Conservation (phyloP, 2,329 filamentous ascomycete species). For the Botrytis paeoniae region DNA sequence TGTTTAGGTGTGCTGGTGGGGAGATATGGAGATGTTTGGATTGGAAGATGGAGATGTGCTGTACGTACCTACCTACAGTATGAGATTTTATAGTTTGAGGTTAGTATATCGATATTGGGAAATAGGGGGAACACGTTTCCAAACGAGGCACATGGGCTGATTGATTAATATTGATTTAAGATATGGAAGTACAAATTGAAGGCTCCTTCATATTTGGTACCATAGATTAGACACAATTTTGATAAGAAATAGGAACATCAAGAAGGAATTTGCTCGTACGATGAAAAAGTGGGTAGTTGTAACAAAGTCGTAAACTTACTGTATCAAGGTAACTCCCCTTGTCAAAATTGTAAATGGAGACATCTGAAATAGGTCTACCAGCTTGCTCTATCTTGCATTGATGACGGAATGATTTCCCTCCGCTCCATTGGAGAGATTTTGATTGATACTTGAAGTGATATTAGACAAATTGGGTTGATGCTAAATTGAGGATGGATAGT, state of each 20-base stretch:
- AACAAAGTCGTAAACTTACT: background rate
- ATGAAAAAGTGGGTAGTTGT: constrained; percentile 8
- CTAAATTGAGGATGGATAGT: background rate
- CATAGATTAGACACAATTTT: background rate
- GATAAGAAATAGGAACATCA: background rate
- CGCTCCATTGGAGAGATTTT: background rate
- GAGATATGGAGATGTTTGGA: constrained; percentile 7
- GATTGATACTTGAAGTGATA: background rate
- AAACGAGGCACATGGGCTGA: background rate
- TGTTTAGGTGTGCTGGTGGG: background rate
- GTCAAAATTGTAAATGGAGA: background rate
- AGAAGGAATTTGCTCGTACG: background rate
- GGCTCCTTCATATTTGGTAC: background rate
- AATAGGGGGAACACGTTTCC: background rate
- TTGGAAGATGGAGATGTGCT: background rate
- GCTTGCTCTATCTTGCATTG: constrained; percentile 6
- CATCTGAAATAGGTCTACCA: background rate
- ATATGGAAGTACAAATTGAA: background rate
- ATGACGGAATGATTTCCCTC: constrained; percentile 10
- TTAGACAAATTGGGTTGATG: background rate
- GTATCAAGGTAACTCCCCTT: background rate
- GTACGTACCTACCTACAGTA: background rate
- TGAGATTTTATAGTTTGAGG: background rate
- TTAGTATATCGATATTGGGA: background rate
- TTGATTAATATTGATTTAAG: background rate